phyloP scores from a whole-genome alignment of 2,329 filamentous ascomycete species.

The Fusarium paranaense region DNA sequence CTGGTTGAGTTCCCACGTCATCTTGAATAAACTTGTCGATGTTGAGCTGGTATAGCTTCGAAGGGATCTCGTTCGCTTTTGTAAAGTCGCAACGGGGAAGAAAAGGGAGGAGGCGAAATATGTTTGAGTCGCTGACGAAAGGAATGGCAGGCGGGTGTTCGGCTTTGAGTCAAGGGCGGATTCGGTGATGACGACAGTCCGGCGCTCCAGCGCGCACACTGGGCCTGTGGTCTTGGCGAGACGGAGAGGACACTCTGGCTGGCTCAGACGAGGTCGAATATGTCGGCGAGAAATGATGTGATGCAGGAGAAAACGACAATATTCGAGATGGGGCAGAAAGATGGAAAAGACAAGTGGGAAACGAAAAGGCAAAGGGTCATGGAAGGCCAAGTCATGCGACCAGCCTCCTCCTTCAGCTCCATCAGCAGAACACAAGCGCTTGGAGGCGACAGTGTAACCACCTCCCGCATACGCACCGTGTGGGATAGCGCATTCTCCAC shows the following conservation, averaged over 20 bases:
- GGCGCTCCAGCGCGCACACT: conserved; percentile 19
- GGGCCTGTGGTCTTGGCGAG: conserved; percentile 20
- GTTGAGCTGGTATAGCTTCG: neutral
- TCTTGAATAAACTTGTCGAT: neutral
- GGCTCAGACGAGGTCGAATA: neutral
- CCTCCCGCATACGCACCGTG: conserved; percentile 18
- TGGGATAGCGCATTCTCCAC: conserved; percentile 5
- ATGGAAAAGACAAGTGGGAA: neutral
- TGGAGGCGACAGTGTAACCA: conserved; percentile 18
- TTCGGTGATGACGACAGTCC: conserved; percentile 32
- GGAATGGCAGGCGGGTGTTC: conserved; percentile 23
- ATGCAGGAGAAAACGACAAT: neutral
- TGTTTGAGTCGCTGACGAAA: conserved; percentile 16
- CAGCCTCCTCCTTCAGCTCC: conserved; percentile 18
- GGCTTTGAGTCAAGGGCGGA: conserved; percentile 24
- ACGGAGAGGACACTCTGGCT: neutral
- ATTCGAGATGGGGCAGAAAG: neutral
- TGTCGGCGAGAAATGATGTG: neutral
- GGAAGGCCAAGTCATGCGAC: conserved; percentile 33
- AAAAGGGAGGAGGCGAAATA: neutral
- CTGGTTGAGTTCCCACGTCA: conserved; percentile 40
- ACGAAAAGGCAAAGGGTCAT: neutral
- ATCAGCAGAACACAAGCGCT: conserved; percentile 14
- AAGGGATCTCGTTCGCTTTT: neutral
- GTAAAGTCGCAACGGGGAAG: neutral